Percentiles rank a stretch among this genome's conserved stretches.
Evolutionary conservation across 1,284 basidiomycete species (phyloP).

Genomic region (Albatrellus sp.): DNA sequence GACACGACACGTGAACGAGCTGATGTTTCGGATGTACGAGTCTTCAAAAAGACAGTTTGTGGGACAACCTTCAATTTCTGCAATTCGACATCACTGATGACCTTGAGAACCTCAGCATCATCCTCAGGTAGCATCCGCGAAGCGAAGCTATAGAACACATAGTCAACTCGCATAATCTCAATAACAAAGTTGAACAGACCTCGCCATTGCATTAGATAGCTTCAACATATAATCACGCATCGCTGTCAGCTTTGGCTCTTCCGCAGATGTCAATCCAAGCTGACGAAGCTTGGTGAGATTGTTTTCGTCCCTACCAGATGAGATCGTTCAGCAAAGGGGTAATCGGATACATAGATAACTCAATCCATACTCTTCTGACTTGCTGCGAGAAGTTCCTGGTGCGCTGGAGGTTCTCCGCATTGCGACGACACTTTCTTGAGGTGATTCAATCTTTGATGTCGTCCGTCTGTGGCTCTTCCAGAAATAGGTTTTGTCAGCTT

Average conservation of each 20-base stretch:
- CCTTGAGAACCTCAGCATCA: constrained; percentile 54
- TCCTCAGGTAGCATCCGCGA: constrained; percentile 47
- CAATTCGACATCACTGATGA: constrained; percentile 55
- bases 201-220: constrained; percentile 57
- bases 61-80: constrained; percentile 86
- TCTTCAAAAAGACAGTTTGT: constrained; percentile 86
- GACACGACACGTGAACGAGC: constrained; percentile 22
- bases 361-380: constrained; percentile 58
- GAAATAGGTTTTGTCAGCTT: constrained; percentile 60
- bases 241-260: constrained; percentile 74
- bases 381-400: constrained; percentile 34
- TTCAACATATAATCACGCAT: constrained; percentile 85
- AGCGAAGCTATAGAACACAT: constrained; percentile 34
- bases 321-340: constrained; percentile 4
- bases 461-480: constrained; percentile 51
- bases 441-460: constrained; percentile 44
- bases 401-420: constrained; percentile 36
- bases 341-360: not conserved
- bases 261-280: constrained; percentile 67
- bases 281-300: constrained; percentile 67
- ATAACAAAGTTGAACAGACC: constrained; percentile 22
- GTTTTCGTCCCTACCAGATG: constrained; percentile 50
- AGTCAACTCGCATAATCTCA: not conserved
- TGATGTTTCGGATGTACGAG: constrained; percentile 29
- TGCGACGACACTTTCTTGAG: constrained; percentile 54